These are phyloP conservation scores for Paramecium biaurelia DNA, from an alignment of 73 alveolate genomes.

Conservation along the genomic window DNA sequence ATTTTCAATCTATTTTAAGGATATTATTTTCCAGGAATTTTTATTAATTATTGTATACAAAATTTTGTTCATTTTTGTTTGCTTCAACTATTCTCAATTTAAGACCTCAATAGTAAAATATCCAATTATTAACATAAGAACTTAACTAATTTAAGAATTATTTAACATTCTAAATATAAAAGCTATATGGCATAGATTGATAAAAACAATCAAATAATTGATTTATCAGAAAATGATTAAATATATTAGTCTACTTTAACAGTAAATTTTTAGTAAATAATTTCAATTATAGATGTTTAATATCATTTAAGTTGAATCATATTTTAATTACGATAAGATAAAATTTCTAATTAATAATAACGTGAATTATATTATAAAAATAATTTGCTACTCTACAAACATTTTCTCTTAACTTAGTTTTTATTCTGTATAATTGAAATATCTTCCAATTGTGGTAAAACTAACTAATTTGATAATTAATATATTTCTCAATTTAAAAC, in stretches of 20 bases:
- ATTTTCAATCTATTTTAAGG: background rate
- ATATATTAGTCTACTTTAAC: too few species aligned
- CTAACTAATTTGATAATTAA: too few species aligned
- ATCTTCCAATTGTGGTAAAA: too few species aligned
- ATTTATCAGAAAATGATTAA: too few species aligned
- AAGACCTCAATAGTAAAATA: background rate
- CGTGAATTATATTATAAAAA: too few species aligned
- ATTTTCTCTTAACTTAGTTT: too few species aligned
- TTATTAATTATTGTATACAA: background rate
- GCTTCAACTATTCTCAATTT: background rate
- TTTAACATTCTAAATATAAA: background rate
- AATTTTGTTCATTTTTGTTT: background rate
- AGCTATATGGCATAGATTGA: background rate
- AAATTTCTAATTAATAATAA: background rate
- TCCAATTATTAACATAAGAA: background rate
- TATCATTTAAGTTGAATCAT: background rate
- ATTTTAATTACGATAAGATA: too few species aligned
- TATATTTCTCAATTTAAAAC: too few species aligned
- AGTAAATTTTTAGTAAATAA: too few species aligned
- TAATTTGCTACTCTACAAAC: too few species aligned
- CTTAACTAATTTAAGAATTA: background rate
- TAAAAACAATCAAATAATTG: background rate
- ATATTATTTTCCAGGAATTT: background rate
- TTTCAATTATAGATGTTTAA: too few species aligned
- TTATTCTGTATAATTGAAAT: too few species aligned